Evolutionary conservation across 192 early-diverging fungal species (phyloP), one percentile per base, ranked within the genome.

Genomic region (Coemansia sp.): DNA sequence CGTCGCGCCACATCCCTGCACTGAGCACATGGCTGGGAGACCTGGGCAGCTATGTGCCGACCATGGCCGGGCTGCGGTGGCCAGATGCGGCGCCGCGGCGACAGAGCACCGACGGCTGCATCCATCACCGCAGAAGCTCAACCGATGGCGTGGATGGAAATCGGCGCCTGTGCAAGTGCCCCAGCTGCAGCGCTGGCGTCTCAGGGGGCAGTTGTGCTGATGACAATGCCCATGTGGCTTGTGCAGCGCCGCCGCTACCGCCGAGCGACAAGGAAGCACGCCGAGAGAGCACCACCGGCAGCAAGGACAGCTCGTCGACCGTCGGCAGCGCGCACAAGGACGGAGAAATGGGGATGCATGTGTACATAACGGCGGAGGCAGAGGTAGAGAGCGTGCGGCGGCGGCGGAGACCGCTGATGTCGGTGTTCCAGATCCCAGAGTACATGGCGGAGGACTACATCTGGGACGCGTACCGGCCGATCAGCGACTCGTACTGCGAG

Each of bases 401-500:
- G 22, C 22, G 45, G 19, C 42, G 6, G 45, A 48, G 22, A 13
- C 22, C 23, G 45, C 67, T 83, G 34, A 70, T 83, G 71, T 65
- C 67, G 1, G 68, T 70, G 31, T 78, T 78, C 53, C 75, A 92
- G 42, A 65, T 89, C 14, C 91, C 91, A 1, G 65, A 61, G 9
- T 92, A 87, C 85, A 84, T 92, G 83, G 77, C 79, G 8, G 93
- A 95, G 72, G 94, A 93, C 57, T 72, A 82, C 55, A 94, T 98
- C 62, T 77, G 80, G 47, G 74, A 65, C 17, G 91, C 90, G 29
- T 98, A 98, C 66, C 83, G 96, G 25, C 85, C 86, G 19, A 83
- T 88, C 52, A 82, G 81, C 22, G 75, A 85, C 38, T 94, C 90
- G 53, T 92, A 88, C 60, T 47, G 9, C 0, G 87, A 83, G 54